phyloP scores from a whole-genome alignment of 176 grass and related monocot species.

The Aegilops speltoides region DNA sequence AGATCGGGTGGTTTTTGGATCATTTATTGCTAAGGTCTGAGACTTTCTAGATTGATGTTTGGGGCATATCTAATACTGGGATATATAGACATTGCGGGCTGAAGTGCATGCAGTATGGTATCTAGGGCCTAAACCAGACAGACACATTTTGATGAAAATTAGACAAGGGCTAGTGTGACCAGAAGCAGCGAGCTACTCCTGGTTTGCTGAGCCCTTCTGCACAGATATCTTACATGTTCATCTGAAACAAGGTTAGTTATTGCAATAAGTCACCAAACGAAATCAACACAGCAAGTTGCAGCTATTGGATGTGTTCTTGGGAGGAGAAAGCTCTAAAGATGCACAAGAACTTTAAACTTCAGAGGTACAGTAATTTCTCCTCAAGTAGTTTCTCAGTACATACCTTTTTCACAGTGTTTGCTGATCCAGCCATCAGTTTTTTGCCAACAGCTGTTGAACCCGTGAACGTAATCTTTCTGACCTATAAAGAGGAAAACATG shows the following conservation, averaged over 20 bases:
- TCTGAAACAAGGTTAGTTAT: not conserved
- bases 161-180: not conserved
- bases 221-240: not conserved
- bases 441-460: conserved; percentile 98
- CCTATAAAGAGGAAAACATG: conserved; percentile 54
- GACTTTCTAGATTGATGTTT: not conserved
- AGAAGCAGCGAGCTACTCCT: not conserved
- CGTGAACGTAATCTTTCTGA: conserved; percentile 97
- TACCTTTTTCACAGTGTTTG: conserved; percentile 96
- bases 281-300: not conserved
- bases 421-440: conserved; percentile 91
- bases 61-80: not conserved
- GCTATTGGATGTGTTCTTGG: not conserved
- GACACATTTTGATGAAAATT: not conserved
- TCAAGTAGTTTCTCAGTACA: not conserved
- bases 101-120: not conserved
- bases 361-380: not conserved
- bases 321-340: conserved; percentile 6
- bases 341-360: not conserved
- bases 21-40: not conserved
- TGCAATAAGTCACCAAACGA: not conserved
- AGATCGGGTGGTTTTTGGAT: not conserved
- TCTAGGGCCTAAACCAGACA: not conserved
- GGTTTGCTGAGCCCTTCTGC: not conserved
- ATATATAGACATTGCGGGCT: not conserved